Conservation (phyloP, 805 yeast species). For the Grigorovia transvaalensis region DNA sequence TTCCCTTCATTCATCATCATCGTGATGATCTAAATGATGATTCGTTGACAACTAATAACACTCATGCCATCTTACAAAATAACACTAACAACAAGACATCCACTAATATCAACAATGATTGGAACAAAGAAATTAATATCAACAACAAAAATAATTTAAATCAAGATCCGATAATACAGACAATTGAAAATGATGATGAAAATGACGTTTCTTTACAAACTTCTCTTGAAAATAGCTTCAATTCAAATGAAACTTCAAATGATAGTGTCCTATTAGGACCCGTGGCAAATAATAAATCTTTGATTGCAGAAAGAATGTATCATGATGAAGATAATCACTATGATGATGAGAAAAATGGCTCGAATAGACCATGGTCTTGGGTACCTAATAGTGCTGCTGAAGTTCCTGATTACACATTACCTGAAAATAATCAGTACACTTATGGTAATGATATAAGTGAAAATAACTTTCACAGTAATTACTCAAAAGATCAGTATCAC, state of each 20-base stretch:
- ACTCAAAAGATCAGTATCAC: no score
- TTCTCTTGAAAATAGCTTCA: constrained; percentile 10
- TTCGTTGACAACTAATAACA: no score
- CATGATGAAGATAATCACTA: neutral
- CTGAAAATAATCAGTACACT: no score
- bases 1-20: constrained; percentile 1
- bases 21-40: neutral
- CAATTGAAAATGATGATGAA: neutral
- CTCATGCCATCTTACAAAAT: no score
- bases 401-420: neutral
- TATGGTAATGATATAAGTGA: no score
- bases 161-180: neutral
- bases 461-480: no score
- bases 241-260: constrained; percentile 10
- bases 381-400: neutral
- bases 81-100: no score
- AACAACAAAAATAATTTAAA: neutral
- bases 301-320: constrained; percentile 5
- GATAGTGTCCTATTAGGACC: constrained; percentile 10
- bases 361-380: constrained; percentile 6
- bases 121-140: constrained; percentile 7
- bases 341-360: neutral
- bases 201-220: constrained; percentile 1
- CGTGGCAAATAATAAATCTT: constrained; percentile 1
- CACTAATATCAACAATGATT: neutral